Evolutionary conservation across 495 filamentous ascomycete species (phyloP).

Genomic region (Pyrenula massariospora): DNA sequence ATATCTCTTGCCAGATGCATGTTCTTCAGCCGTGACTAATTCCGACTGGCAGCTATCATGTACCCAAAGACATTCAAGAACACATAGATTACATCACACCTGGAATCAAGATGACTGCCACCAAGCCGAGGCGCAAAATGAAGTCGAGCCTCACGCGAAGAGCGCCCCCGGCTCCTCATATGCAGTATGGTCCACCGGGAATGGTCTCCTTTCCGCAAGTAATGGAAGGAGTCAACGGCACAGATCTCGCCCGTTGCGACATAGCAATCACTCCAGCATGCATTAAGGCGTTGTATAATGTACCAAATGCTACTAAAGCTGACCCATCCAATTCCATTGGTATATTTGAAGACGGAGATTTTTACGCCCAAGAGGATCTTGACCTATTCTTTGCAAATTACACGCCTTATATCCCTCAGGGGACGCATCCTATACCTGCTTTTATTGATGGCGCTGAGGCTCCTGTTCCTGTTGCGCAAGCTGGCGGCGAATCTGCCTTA

Average conservation of each 20-base stretch:
- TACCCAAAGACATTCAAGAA: constrained; percentile 33
- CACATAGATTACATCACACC: constrained; percentile 50
- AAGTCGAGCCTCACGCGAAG: neutral
- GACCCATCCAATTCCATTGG: constrained; percentile 20
- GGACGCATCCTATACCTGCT: constrained; percentile 26
- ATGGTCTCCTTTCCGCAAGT: neutral
- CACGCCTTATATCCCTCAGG: constrained; percentile 26
- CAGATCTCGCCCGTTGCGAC: constrained; percentile 12
- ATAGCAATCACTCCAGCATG: constrained; percentile 20
- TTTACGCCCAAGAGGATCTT: constrained; percentile 42
- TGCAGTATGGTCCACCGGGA: neutral
- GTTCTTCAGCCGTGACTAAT: neutral
- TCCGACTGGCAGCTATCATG: constrained; percentile 24
- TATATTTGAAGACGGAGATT: constrained; percentile 27
- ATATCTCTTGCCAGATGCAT: no score
- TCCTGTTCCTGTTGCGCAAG: constrained; percentile 13
- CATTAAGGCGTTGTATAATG: constrained; percentile 37
- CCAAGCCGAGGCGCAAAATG: constrained; percentile 6
- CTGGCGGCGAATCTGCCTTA: constrained; percentile 31
- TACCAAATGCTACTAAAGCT: constrained; percentile 28
- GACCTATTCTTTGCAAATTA: constrained; percentile 41
- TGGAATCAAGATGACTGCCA: constrained; percentile 19
- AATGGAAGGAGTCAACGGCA: constrained; percentile 3
- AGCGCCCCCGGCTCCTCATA: neutral
- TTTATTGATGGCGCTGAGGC: constrained; percentile 33